These are phyloP conservation scores for Xerocomus subilludens DNA, from an alignment of 1,284 basidiomycete species.

Conservation along the genomic window DNA sequence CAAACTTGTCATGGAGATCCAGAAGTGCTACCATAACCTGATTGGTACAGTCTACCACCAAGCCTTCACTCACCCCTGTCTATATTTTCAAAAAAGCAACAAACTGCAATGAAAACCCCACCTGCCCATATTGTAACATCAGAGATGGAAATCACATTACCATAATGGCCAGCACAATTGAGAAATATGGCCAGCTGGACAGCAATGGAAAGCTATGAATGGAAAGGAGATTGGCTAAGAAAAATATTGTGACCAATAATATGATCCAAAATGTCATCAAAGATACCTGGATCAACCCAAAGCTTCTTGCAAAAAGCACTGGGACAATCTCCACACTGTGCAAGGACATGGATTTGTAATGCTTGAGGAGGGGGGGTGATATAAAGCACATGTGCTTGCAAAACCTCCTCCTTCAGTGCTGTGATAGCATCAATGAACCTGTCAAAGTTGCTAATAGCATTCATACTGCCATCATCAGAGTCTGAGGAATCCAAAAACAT, in stretches of 20 bases:
- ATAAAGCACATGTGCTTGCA: not conserved
- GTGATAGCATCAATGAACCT: not conserved
- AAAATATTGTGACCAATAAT: not conserved
- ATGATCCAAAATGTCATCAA: not conserved
- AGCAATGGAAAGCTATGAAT: not conserved
- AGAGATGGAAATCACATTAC: not conserved
- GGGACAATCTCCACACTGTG: not conserved
- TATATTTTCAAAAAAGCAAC: no score
- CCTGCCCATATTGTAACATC: constrained; percentile 26
- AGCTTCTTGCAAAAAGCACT: not conserved
- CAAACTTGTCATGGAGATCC: no score
- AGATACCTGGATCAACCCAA: not conserved
- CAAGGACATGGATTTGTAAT: not conserved
- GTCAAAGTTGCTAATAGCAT: not conserved
- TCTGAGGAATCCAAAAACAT: no score
- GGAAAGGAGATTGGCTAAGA: no score
- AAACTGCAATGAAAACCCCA: no score
- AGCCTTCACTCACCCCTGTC: constrained; percentile 13
- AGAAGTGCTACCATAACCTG: constrained; percentile 10
- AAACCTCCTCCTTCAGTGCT: not conserved
- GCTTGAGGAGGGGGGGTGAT: not conserved
- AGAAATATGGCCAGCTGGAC: not conserved
- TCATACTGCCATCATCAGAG: no score
- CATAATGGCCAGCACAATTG: not conserved
- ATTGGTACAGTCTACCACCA: constrained; percentile 24